Conservation (phyloP, 768 basidiomycete species). For the Imleria badia region DNA sequence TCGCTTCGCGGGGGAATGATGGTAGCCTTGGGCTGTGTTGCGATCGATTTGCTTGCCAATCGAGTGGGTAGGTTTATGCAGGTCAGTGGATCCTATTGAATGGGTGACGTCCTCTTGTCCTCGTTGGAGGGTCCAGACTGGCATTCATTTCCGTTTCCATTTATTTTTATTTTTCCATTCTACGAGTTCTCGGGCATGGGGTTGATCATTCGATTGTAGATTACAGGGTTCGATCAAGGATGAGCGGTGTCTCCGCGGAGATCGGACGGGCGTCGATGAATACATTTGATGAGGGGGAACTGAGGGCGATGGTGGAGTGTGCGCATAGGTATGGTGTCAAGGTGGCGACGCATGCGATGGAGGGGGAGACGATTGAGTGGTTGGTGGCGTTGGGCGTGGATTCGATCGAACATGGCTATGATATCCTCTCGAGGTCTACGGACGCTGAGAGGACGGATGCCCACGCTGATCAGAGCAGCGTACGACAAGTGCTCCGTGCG, state of each 20-base stretch:
- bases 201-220: conserved; percentile 35
- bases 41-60: background rate
- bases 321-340: conserved; percentile 34
- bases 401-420: conserved; percentile 57
- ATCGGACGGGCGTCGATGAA: conserved; percentile 35
- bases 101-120: background rate
- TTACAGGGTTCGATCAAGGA: conserved; percentile 51
- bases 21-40: background rate
- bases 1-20: background rate
- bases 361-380: conserved; percentile 31
- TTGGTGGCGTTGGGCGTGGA: conserved; percentile 37
- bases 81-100: conserved; percentile 33
- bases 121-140: conserved; percentile 7
- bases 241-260: conserved; percentile 40
- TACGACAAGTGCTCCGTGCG: too few relatives aligned
- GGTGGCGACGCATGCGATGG: conserved; percentile 19
- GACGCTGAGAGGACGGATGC: too few relatives aligned
- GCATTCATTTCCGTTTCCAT: conserved; percentile 12
- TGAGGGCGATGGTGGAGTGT: conserved; percentile 48
- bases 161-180: background rate
- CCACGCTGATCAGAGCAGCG: conserved; percentile 12
- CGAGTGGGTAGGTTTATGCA: conserved; percentile 46
- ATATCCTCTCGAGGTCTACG: conserved; percentile 14
- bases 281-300: conserved; percentile 47
- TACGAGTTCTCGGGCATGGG: too few relatives aligned